Conservation (phyloP, 176 grass and related monocot species). For the Paspalum vaginatum region DNA sequence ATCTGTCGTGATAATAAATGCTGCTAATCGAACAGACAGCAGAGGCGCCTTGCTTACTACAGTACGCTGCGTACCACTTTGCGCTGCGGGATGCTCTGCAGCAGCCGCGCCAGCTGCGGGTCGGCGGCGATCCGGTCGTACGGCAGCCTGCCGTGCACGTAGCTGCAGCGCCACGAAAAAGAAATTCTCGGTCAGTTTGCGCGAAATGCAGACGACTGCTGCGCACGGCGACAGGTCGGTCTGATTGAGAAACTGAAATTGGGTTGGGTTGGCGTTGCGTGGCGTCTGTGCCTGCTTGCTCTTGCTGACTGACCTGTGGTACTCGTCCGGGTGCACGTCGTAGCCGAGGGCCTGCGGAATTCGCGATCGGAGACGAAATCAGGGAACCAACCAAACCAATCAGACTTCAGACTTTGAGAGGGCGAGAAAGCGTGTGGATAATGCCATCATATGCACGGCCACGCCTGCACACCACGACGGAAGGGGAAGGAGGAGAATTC, state of each 20-base stretch:
- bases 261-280: background rate
- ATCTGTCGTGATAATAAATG: too few species aligned
- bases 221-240: background rate
- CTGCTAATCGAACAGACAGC: too few species aligned
- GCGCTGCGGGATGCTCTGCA: slow-evolving; percentile 72
- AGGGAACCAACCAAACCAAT: background rate
- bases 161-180: slow-evolving; percentile 44
- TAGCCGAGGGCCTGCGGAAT: slow-evolving; percentile 72
- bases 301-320: slow-evolving; percentile 72
- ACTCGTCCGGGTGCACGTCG: slow-evolving; percentile 90
- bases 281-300: background rate
- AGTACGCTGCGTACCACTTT: too few species aligned
- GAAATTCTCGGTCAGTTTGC: background rate
- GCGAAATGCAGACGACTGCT: background rate
- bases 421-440: too few species aligned
- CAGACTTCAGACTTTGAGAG: too few species aligned
- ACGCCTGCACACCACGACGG: too few species aligned
- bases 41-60: slow-evolving; percentile 35
- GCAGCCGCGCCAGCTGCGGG: slow-evolving; percentile 56
- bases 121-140: slow-evolving; percentile 70
- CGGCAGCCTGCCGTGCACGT: slow-evolving; percentile 86
- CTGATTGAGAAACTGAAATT: background rate
- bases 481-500: background rate
- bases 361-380: background rate
- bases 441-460: too few species aligned